A percentile compares a stretch with the other conserved stretches of the same genome.
Evolutionary conservation across 1,284 basidiomycete species (phyloP).

Genomic region (Inonotus obliquus): DNA sequence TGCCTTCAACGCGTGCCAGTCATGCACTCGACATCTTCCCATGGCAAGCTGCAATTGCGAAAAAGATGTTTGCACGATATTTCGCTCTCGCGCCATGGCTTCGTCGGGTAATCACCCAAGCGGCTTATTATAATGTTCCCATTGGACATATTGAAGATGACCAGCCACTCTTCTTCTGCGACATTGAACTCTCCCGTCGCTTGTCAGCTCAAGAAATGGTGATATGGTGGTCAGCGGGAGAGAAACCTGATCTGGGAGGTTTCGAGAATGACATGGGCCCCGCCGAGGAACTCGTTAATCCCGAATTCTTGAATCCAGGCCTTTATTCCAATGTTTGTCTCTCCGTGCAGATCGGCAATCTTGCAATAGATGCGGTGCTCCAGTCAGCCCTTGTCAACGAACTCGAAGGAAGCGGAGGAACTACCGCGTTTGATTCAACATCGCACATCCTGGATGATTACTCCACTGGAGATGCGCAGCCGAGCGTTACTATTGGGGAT

Average conservation of each 20-base stretch:
- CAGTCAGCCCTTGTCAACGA: conserved; percentile 96
- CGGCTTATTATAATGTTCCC: conserved; percentile 91
- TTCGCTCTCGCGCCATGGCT: conserved; percentile 79
- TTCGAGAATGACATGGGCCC: conserved; percentile 83
- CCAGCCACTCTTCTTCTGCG: conserved; percentile 81
- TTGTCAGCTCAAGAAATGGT: conserved; percentile 86
- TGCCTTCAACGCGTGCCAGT: conserved; percentile 71
- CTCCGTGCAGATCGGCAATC: conserved; percentile 85
- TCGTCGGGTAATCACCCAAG: conserved; percentile 75
- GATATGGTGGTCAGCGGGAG: conserved; percentile 94
- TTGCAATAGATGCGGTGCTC: conserved; percentile 92
- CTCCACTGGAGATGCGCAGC: conserved; percentile 69
- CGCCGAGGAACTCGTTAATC: conserved; percentile 76
- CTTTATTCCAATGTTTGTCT: conserved; percentile 93
- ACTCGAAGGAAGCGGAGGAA: conserved; percentile 88
- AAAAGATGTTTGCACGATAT: conserved; percentile 85
- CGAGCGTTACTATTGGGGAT: conserved; percentile 85
- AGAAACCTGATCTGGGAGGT: conserved; percentile 92
- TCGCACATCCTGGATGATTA: conserved; percentile 93
- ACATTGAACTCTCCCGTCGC: conserved; percentile 88
- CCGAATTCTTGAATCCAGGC: conserved; percentile 84
- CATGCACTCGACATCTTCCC: conserved; percentile 76
- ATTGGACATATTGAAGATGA: conserved; percentile 91
- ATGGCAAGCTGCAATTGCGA: conserved; percentile 68
- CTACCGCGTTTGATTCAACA: conserved; percentile 90